A percentile compares a stretch with the other conserved stretches of the same genome.
Evolutionary conservation across 2,329 filamentous ascomycete genomes (phyloP).

Genomic region (Thermothelomyces thermophilus): DNA sequence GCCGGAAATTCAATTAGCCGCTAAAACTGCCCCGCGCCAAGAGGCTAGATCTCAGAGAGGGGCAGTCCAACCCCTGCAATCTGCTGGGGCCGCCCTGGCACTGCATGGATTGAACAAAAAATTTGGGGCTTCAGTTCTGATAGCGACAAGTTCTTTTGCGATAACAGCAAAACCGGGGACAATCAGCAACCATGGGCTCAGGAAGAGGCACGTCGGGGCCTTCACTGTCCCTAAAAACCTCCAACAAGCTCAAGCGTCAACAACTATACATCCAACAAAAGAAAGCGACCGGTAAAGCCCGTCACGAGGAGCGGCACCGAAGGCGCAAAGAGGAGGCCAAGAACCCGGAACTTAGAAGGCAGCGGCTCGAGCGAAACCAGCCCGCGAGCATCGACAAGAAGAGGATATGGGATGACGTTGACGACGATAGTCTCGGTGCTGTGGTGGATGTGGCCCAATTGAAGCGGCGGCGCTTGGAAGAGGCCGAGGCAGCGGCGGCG

Average conservation of each 20-base stretch:
- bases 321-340: slow-evolving; percentile 80
- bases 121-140: slow-evolving; percentile 5
- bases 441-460: slow-evolving; percentile 54
- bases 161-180: slow-evolving; percentile 15
- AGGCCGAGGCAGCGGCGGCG: slow-evolving; percentile 40
- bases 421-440: slow-evolving; percentile 48
- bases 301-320: slow-evolving; percentile 68
- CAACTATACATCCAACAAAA: slow-evolving; percentile 75
- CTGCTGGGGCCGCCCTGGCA: slow-evolving; percentile 7
- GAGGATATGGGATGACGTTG: slow-evolving; percentile 79
- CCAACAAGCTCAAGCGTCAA: slow-evolving; percentile 75
- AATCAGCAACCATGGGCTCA: slow-evolving; percentile 22
- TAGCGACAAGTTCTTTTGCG: slow-evolving; percentile 3
- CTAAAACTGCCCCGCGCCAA: slow-evolving; percentile 16
- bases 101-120: slow-evolving; percentile 12
- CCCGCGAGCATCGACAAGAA: slow-evolving; percentile 80
- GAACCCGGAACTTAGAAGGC: slow-evolving; percentile 67
- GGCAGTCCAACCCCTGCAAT: slow-evolving; percentile 8
- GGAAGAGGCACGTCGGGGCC: slow-evolving; percentile 23
- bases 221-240: slow-evolving; percentile 35
- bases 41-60: slow-evolving; percentile 3
- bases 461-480: slow-evolving; percentile 48
- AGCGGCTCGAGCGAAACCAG: slow-evolving; percentile 70
- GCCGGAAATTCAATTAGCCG: slow-evolving; percentile 24
- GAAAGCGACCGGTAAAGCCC: slow-evolving; percentile 64